Evolutionary conservation across 345 rosid genomes (phyloP), one percentile per base, ranked within the genome.

Genomic region (Aurinia saxatilis): DNA sequence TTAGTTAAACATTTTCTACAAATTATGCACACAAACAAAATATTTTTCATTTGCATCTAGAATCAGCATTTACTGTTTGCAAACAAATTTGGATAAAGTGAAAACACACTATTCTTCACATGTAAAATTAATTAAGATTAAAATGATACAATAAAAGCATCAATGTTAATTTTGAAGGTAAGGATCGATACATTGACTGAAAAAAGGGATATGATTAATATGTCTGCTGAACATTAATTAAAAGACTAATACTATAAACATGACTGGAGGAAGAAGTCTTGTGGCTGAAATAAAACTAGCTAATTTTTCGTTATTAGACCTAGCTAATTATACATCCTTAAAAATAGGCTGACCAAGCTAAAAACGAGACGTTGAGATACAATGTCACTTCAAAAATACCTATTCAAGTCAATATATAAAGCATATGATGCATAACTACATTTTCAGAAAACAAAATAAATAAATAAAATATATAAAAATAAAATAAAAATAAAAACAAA

Each of bases 351-450:
- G 33, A 58, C 33, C 52, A 39, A 40, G 42, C 57, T 46, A 69
- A 51, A 68, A 36, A 35, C 11, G 27, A 60, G 47, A 34, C 19
- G 60, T 42, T 23, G 60, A 42, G 66, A 59, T 42, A 31, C 42
- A 50, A 34, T 3, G 33, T 41, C 9, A 2, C 37, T 29, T 52
- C 15, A 25, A 60, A 16, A 60, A 51, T 11, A 42, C 49, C 35
- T 15, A 31, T 45, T 10, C 4, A 35, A 13, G 19, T 12, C 40
- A 60, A 9, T 68, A 50, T 60, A 68, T 68, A 60, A 51, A 52
- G 13, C 34, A 60, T 18, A 18, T 36, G 11, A 53, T 13, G 42
- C 6, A 13, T 27, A 18, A 8, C 2, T 13, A 7, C 36, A 37
- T 0, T 1, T 10, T 44, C 61, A 68, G 12, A 68, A 10, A 60